These are phyloP conservation scores for Cordia subcordata DNA, from an alignment of 257 asterid genomes.

Conservation along the genomic window DNA sequence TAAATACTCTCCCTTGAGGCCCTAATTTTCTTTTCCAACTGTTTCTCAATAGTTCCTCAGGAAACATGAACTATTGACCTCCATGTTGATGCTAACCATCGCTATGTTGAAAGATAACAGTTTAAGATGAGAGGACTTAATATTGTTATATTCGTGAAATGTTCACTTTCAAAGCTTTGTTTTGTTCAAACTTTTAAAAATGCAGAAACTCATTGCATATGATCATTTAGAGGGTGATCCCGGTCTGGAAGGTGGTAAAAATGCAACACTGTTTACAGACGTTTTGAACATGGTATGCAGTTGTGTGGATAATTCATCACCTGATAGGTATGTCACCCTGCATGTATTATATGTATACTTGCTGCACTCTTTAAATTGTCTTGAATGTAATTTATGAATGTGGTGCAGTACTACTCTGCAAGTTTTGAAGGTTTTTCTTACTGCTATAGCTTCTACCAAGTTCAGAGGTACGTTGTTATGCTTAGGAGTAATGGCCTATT, in stretches of 20 bases:
- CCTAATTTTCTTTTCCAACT: background rate
- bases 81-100: background rate
- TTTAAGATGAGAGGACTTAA: background rate
- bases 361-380: constrained; percentile 14
- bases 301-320: constrained; percentile 91
- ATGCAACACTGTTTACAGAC: constrained; percentile 63
- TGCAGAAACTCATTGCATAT: constrained; percentile 96
- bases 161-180: background rate
- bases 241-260: constrained; percentile 83
- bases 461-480: constrained; percentile 68
- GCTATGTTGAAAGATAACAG: background rate
- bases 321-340: constrained; percentile 66
- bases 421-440: constrained; percentile 93
- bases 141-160: background rate
- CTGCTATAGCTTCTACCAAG: constrained; percentile 87
- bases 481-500: background rate
- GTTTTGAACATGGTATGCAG: constrained; percentile 83
- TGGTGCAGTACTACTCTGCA: constrained; percentile 92
- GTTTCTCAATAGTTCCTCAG: background rate
- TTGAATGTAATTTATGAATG: constrained; percentile 24
- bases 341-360: constrained; percentile 8
- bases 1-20: background rate
- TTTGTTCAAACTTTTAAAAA: background rate
- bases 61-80: background rate
- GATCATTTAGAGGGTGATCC: constrained; percentile 98